Conservation (phyloP, 371 early-diverging fungal genomes). For the Rhizomucor miehei region DNA sequence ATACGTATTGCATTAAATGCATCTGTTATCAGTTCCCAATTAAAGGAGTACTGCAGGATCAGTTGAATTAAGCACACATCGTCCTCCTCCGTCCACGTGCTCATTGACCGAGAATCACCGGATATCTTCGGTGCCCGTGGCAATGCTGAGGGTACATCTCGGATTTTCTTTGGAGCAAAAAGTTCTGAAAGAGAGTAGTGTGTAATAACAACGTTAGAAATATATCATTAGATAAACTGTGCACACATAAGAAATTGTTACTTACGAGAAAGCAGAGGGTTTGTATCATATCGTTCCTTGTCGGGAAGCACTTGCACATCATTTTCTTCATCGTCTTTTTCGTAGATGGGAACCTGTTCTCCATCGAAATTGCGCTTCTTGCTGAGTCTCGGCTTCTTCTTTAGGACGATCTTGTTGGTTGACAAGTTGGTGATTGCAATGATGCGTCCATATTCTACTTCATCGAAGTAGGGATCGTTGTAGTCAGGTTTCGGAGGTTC, state of each 20-base stretch:
- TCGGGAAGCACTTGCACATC: constrained; percentile 34
- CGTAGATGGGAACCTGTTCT: constrained; percentile 17
- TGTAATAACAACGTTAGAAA: not conserved
- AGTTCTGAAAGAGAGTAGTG: constrained; percentile 23
- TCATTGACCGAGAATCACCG: constrained; percentile 13
- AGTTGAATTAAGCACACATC: constrained; percentile 60
- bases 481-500: constrained; percentile 48
- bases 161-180: constrained; percentile 48
- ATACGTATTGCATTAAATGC: constrained; percentile 53
- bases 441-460: constrained; percentile 35
- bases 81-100: constrained; percentile 70
- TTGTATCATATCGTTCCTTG: constrained; percentile 22
- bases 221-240: not conserved
- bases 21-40: constrained; percentile 70
- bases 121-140: constrained; percentile 44
- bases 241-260: not conserved
- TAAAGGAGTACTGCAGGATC: constrained; percentile 59
- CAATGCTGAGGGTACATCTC: constrained; percentile 42
- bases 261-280: constrained; percentile 27
- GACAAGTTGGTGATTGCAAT: constrained; percentile 38
- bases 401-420: constrained; percentile 38
- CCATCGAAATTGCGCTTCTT: constrained; percentile 42
- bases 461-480: constrained; percentile 45
- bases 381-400: constrained; percentile 34
- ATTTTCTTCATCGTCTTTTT: constrained; percentile 35